Base-by-base conservation (phyloP, 31 red algal genomes). In the Porphyra umbilicalis region DNA sequence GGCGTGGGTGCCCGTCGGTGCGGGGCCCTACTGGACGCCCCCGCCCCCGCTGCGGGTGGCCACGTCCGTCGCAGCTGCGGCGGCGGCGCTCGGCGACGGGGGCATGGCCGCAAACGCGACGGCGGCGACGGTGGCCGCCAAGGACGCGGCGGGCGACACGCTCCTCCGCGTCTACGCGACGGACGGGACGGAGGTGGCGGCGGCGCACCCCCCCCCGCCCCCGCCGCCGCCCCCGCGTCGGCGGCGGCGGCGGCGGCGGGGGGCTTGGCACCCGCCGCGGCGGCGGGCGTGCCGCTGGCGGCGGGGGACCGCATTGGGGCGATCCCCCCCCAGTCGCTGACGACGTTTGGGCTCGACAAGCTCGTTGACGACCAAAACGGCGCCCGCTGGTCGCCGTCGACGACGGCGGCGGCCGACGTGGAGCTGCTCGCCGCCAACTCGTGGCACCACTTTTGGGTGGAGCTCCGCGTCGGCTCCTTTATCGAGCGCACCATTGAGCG, bases 401-500 rank as follows among this genome's bases (percentile, higher is more conserved):
- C 83, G 16, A 80, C 78, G n/a, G 35, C 78, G 32, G 90, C 81
- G 75, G 68, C 75, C 6, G 31, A 79, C 57, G 84, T 84, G 35
- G 36, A 38, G 76, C 86, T 83, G 76, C 32, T 83, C 42, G 39
- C 74, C 32, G 7, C 87, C 42, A 78, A 77, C 38, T 85, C 76
- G 31, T 92, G 80, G 81, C 74, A 35, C 16, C 79, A 85, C 31
- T 87, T 40, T 68, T 87, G 86, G 38, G 78, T 92, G n/a, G 86
- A 84, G 16, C 34, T 92, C 77, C 81, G 86, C 74, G 83, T 92
- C 77, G 79, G 35, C 31, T 79, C 79, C 18, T 92, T 92, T 84
- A 77, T 87, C 32, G 81, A 77, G 8, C 84, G 38, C 8, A 16
- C 83, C 40, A 83, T 83, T 32, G 78, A 80, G 33, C 78, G 84